Evolutionary conservation across 345 rosid species (phyloP), one percentile per base, ranked within the genome.

Genomic region (Lumnitzera racemosa): DNA sequence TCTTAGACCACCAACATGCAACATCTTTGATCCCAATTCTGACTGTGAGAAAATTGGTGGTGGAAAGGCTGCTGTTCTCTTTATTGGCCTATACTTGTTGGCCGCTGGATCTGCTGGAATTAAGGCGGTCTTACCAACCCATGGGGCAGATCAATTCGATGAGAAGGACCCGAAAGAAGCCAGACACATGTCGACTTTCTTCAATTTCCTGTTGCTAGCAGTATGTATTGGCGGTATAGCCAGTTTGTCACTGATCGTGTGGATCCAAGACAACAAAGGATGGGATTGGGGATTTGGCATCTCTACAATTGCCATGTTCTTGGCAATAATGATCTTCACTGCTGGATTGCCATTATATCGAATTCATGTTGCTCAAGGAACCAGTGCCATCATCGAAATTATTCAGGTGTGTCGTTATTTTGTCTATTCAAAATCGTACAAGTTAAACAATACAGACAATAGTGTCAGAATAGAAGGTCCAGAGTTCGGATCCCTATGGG

Each of bases 101-200:
- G 84, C 84, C 2, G n/a, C 58, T 3, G 88, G 91, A 16, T 43
- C 58, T 11, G 79, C 66, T 0, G 91, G 91, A 23, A 58, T 75
- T 64, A 85, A 77, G 70, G 88, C 88, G 8, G 56, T 74, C 3
- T 46, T 82, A 16, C 84, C 84, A 2, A 12, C 86, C 5, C 80
- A 78, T 46, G 88, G 91, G 12, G 86, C 91, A 2, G 88, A 82
- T 70, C 86, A 85, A 55, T 80, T 80, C 51, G 77, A 82, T 5
- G 80, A 73, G 52, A 72, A 76, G 68, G 88, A 82, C 65, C 73
- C 76, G 0, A 48, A 12, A 55, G 88, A 85, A 71, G 72, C 73
- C 24, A 70, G 46, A 65, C 67, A 61, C 23, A 77, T 79, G 84
- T 82, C 91, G 50, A 81, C 74, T 72, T 82, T 65, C 76, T 82